phyloP scores from a whole-genome alignment of 23 red algal genomes.

The Pyropia haitanensis region DNA sequence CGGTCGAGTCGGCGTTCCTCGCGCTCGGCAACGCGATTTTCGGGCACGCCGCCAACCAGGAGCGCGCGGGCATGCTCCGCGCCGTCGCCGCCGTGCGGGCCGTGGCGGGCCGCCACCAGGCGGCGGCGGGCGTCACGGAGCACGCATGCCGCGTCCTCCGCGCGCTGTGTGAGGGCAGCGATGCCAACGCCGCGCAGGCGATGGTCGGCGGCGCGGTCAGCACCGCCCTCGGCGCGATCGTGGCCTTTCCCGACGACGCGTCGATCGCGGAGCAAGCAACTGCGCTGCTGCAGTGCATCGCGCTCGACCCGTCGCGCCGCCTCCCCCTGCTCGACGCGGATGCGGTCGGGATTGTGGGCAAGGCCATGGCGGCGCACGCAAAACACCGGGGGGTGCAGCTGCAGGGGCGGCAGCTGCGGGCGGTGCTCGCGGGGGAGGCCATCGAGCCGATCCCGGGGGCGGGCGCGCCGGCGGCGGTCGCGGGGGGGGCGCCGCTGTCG shows the following conservation, averaged over 20 bases:
- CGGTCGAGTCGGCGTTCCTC: conserved; percentile 43
- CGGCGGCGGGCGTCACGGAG: conserved; percentile 30
- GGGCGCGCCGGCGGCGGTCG: too few species aligned
- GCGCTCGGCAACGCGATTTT: conserved; percentile 68
- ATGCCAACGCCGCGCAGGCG: conserved; percentile 30
- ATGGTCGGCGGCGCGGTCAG: conserved; percentile 36
- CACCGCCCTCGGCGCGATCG: conserved; percentile 40
- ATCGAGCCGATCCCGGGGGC: too few species aligned
- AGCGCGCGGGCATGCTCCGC: conserved; percentile 16
- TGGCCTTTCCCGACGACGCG: conserved; percentile 50
- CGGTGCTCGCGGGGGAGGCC: too few species aligned
- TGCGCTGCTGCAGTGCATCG: conserved; percentile 45
- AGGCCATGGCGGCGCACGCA: conserved; percentile 22
- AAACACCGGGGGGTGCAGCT: conserved; percentile 68
- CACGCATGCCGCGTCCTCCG: conserved; percentile 61
- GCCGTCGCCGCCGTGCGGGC: conserved; percentile 25
- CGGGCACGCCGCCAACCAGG: conserved; percentile 35
- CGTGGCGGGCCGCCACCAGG: conserved; percentile 22
- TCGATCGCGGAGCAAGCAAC: conserved; percentile 54
- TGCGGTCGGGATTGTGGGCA: conserved; percentile 25
- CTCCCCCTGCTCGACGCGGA: conserved; percentile 30
- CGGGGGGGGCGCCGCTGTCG: too few species aligned
- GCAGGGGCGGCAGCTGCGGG: conserved; percentile 29
- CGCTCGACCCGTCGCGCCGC: conserved; percentile 8
- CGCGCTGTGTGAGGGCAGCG: conserved; percentile 32